phyloP scores from a whole-genome alignment of 2,329 filamentous ascomycete genomes.

The Ascochyta lentis region DNA sequence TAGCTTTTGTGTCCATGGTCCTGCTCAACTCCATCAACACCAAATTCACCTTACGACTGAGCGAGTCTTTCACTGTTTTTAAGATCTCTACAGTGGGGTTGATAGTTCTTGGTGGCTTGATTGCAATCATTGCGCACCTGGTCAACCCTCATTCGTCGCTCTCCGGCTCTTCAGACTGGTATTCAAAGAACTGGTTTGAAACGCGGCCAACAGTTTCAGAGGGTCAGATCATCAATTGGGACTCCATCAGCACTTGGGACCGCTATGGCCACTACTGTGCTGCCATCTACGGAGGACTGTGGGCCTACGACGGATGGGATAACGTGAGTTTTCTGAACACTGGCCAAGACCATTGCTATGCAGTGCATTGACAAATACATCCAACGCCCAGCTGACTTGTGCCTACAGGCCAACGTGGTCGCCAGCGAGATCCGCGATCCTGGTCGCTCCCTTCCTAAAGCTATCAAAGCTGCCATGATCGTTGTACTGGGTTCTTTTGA shows the following conservation, averaged over 20 bases:
- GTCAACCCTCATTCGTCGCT: constrained; percentile 37
- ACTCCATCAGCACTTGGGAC: constrained; percentile 61
- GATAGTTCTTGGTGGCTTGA: constrained; percentile 40
- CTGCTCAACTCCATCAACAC: constrained; percentile 55
- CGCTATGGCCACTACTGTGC: constrained; percentile 66
- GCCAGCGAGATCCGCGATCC: constrained; percentile 48
- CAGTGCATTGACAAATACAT: neutral
- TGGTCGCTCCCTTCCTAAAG: constrained; percentile 58
- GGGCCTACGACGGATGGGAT: constrained; percentile 72
- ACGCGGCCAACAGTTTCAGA: constrained; percentile 60
- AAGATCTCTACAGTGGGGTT: constrained; percentile 44
- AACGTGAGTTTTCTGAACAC: constrained; percentile 55
- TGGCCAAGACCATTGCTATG: neutral
- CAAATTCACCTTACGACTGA: constrained; percentile 49
- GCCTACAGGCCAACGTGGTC: constrained; percentile 45
- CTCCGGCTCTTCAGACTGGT: constrained; percentile 45
- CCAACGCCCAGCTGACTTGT: neutral
- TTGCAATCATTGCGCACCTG: constrained; percentile 41
- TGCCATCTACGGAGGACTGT: constrained; percentile 67
- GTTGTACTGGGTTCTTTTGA: constrained; percentile 67
- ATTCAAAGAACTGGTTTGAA: constrained; percentile 62
- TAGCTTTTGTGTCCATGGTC: constrained; percentile 50
- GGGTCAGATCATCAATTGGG: constrained; percentile 42
- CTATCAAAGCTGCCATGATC: constrained; percentile 67
- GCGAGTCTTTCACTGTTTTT: constrained; percentile 53